phyloP scores from a whole-genome alignment of 805 yeast species.

The Starmerella asiatica region DNA sequence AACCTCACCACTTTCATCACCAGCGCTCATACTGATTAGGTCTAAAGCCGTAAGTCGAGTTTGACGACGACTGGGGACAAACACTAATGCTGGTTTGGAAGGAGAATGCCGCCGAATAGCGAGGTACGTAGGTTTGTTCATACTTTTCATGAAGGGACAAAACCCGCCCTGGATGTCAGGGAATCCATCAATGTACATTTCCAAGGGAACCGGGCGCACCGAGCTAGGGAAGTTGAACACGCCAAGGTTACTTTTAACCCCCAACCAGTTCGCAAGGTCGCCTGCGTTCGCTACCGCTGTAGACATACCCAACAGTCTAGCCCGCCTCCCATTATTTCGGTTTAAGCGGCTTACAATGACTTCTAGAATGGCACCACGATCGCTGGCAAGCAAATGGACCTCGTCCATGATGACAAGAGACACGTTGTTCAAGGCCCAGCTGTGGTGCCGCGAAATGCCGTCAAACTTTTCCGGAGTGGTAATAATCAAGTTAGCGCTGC shows the following conservation, averaged over 20 bases:
- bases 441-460: constrained; percentile 56
- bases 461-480: constrained; percentile 82
- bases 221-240: constrained; percentile 68
- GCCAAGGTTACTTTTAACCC: constrained; percentile 43
- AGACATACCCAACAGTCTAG: constrained; percentile 62
- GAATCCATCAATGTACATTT: constrained; percentile 78
- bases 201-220: constrained; percentile 73
- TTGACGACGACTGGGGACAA: constrained; percentile 73
- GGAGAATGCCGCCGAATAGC: constrained; percentile 90
- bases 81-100: constrained; percentile 65
- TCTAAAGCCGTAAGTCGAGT: constrained; percentile 71
- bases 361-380: constrained; percentile 74
- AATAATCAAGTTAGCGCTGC: constrained; percentile 58
- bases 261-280: constrained; percentile 78
- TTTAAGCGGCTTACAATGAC: constrained; percentile 85
- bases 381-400: constrained; percentile 70
- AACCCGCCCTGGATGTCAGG: constrained; percentile 63
- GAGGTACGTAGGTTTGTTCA: constrained; percentile 83
- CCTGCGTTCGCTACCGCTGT: constrained; percentile 78
- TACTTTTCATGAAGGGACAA: constrained; percentile 73
- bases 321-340: constrained; percentile 45
- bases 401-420: constrained; percentile 76
- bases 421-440: constrained; percentile 70
- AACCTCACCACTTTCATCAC: constrained; percentile 48
- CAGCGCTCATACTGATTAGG: constrained; percentile 54